Base-by-base conservation (phyloP, 345 rosid species). In the Luvunga scandens region DNA sequence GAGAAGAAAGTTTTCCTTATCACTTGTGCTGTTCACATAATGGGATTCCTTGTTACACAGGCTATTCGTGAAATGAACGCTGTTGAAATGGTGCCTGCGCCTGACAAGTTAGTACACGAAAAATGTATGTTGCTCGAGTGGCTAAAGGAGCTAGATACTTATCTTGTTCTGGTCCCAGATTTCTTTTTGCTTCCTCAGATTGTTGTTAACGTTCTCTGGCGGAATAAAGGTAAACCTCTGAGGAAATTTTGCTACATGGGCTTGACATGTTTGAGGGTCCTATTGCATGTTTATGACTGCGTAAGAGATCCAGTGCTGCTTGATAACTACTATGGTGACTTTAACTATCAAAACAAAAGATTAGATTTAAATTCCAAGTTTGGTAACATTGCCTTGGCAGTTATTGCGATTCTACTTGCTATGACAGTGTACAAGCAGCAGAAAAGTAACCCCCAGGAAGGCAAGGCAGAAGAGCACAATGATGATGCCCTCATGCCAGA, bases 1-100 rank as follows among this genome's bases (percentile, higher is more conserved):
- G 69, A 55, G 73, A 56, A 16, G 69, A 33, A 62, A 31, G 34
- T 36, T 21, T 21, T 73, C 38, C 22, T 66, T 0, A 31, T 60
- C 9, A 67, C 74, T 33, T 66, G 53, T 16, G 14, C 25, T 19
- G 13, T 59, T 42, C 64, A 57, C 21, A 16, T 45, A 0, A 3
- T 45, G 14, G 78, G 71, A 14, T 72, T 72, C 12, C 61, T 79
- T n/a, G n/a, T 72, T n/a, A 12, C 61, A n/a, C 18, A 57, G 0
- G 13, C 24, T 4, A 31, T 72, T 34, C 31, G 2, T 10, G 53
- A 21, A 34, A 66, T 25, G 38, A 34, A 19, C 4, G 8, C n/a
- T 0, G 10, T 16, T 56, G 65, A 31, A 72, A 48, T 7, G n/a
- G 66, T 27, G 36, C 24, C 28, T 9, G 24, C 13, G 34, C 28